Evolutionary conservation across 192 early-diverging fungal species (phyloP).

Genomic region (Coemansia brasiliensis): DNA sequence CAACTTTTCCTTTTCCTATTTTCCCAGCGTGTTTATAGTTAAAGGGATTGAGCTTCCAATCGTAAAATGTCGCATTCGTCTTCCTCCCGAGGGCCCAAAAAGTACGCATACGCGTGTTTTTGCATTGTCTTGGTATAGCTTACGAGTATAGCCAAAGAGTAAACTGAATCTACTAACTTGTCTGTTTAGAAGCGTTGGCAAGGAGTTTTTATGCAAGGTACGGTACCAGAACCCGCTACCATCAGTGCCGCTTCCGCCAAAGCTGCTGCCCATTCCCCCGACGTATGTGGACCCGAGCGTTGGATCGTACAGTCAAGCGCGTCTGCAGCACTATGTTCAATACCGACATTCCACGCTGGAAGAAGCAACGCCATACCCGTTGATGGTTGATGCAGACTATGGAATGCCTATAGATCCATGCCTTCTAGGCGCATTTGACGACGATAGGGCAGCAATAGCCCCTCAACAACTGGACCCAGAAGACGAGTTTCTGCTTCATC

Average conservation of each 20-base stretch:
- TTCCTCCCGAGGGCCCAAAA: slow-evolving; percentile 21
- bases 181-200: slow-evolving; percentile 33
- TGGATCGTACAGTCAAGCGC: slow-evolving; percentile 51
- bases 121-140: too few relatives aligned
- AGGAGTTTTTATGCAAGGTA: slow-evolving; percentile 57
- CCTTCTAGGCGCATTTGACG: slow-evolving; percentile 52
- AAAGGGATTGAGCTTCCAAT: too few relatives aligned
- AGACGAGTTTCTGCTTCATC: slow-evolving; percentile 46
- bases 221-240: slow-evolving; percentile 57
- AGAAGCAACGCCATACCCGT: slow-evolving; percentile 51
- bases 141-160: too few relatives aligned
- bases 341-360: slow-evolving; percentile 55
- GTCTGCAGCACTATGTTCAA: slow-evolving; percentile 46
- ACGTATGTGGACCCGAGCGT: slow-evolving; percentile 49
- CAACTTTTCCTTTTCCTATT: too few relatives aligned
- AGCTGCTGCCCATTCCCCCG: slow-evolving; percentile 55
- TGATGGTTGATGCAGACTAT: slow-evolving; percentile 54
- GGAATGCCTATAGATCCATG: slow-evolving; percentile 57
- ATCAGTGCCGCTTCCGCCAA: slow-evolving; percentile 54
- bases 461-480: slow-evolving; percentile 38
- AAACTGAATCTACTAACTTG: not conserved
- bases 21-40: not conserved
- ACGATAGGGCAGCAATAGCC: slow-evolving; percentile 12
- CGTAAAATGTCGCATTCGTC: not conserved
- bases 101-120: slow-evolving; percentile 16